Evolutionary conservation across 164 flowering plant species (phyloP).

Genomic region (Stephania yunnanensis): DNA sequence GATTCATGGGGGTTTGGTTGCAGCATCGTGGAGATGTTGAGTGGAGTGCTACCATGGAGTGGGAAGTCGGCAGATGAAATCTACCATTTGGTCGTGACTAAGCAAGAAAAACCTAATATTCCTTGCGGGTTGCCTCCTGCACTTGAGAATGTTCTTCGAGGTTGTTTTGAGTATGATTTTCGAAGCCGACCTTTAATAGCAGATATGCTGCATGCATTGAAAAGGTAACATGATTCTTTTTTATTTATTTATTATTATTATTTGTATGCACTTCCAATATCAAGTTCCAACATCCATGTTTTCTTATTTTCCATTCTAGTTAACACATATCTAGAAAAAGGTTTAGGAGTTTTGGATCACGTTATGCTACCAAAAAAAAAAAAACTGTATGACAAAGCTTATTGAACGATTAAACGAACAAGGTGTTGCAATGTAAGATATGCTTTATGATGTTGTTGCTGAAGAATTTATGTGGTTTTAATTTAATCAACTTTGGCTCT

Average conservation of each 20-base stretch:
- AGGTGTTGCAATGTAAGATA: neutral
- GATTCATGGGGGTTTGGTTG: slow-evolving; percentile 98
- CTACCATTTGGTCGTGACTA: slow-evolving; percentile 51
- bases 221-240: slow-evolving; percentile 32
- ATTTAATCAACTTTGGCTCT: too few relatives aligned
- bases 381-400: neutral
- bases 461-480: too few relatives aligned
- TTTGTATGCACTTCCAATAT: neutral
- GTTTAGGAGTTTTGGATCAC: neutral
- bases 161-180: slow-evolving; percentile 90
- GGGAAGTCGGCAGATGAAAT: slow-evolving; percentile 73
- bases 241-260: neutral
- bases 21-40: slow-evolving; percentile 81
- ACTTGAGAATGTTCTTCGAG: slow-evolving; percentile 58
- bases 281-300: neutral
- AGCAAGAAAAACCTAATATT: slow-evolving; percentile 68
- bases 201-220: slow-evolving; percentile 61
- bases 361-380: neutral
- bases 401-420: neutral
- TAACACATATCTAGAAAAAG: neutral
- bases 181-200: slow-evolving; percentile 66
- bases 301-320: neutral
- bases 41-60: slow-evolving; percentile 74
- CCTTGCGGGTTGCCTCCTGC: slow-evolving; percentile 80
- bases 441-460: too few relatives aligned